phyloP scores from a whole-genome alignment of 352 stramenopile genomes.

The Globisporangium carolinianum region DNA sequence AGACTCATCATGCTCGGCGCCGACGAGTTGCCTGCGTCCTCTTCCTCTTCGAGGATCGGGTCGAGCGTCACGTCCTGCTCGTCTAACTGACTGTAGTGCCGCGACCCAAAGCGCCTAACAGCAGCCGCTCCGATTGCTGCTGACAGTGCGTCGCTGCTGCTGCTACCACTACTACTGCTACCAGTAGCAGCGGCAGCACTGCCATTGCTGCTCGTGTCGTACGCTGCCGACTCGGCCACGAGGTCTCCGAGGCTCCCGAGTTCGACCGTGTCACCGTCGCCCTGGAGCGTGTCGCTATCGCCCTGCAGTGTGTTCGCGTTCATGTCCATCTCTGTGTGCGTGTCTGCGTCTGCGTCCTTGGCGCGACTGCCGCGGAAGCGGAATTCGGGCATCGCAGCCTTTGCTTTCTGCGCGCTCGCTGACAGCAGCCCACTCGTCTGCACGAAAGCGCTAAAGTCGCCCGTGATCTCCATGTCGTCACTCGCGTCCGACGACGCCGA shows the following conservation, averaged over 20 bases:
- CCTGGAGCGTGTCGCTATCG: constrained; percentile 6
- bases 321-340: not conserved
- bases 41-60: constrained; percentile 58
- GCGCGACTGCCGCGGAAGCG: constrained; percentile 1
- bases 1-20: constrained; percentile 76
- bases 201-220: constrained; percentile 18
- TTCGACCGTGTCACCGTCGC: constrained; percentile 56
- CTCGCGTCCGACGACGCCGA: constrained; percentile 70
- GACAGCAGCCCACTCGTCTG: constrained; percentile 17
- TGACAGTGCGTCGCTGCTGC: constrained; percentile 13
- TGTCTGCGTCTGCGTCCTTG: not conserved
- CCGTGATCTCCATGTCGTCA: constrained; percentile 86
- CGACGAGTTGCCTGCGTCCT: constrained; percentile 41
- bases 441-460: constrained; percentile 48
- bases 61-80: constrained; percentile 45
- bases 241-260: constrained; percentile 53
- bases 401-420: constrained; percentile 8
- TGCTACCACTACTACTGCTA: constrained; percentile 17
- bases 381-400: constrained; percentile 8
- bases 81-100: constrained; percentile 16
- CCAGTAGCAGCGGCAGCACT: constrained; percentile 18
- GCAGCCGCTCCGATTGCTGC: constrained; percentile 7
- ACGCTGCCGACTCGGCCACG: constrained; percentile 42
- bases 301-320: not conserved
- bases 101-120: constrained; percentile 9